A percentile compares a stretch with the other conserved stretches of the same genome.
Evolutionary conservation across 1,139 yeast species (phyloP).

Genomic region (Suhomyces bokatorum): DNA sequence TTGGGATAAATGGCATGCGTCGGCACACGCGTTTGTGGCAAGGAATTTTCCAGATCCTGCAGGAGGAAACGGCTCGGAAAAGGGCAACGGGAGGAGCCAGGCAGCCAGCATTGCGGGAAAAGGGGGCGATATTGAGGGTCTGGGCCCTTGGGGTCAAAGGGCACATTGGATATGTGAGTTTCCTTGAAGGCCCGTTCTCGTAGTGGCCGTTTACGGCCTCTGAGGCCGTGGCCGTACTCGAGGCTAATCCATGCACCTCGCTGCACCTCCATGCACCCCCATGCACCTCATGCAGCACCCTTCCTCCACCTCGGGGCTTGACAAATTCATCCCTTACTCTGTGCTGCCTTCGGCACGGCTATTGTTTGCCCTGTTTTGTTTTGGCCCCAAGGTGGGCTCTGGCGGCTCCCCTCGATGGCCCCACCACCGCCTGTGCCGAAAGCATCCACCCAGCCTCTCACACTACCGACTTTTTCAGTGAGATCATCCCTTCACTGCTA

Average conservation of each 20-base stretch:
- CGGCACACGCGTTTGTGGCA: constrained; percentile 13
- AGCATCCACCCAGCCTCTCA: too few relatives aligned
- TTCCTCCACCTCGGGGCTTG: constrained; percentile 1
- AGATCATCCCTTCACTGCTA: too few relatives aligned
- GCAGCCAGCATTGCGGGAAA: too few relatives aligned
- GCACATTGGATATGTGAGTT: too few relatives aligned
- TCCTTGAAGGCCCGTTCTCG: too few relatives aligned
- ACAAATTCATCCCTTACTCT: neutral
- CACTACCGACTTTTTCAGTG: too few relatives aligned
- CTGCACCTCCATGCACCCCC: neutral
- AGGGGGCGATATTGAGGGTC: too few relatives aligned
- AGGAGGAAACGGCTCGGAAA: neutral
- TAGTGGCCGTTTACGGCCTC: too few relatives aligned
- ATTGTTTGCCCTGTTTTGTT: neutral
- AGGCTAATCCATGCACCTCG: neutral
- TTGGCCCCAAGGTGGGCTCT: neutral
- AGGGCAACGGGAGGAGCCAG: neutral
- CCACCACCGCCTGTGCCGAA: neutral
- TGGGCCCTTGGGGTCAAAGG: neutral
- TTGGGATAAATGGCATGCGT: constrained; percentile 11
- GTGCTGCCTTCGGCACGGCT: constrained; percentile 1
- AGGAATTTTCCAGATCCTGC: neutral
- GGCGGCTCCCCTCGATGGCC: neutral
- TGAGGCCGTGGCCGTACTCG: too few relatives aligned
- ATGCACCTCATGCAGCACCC: constrained; percentile 2